A percentile compares a stretch with the other conserved stretches of the same genome.
These are phyloP conservation scores for Rubus idaeus DNA, from an alignment of 306 rosid species.

Conservation along the genomic window DNA sequence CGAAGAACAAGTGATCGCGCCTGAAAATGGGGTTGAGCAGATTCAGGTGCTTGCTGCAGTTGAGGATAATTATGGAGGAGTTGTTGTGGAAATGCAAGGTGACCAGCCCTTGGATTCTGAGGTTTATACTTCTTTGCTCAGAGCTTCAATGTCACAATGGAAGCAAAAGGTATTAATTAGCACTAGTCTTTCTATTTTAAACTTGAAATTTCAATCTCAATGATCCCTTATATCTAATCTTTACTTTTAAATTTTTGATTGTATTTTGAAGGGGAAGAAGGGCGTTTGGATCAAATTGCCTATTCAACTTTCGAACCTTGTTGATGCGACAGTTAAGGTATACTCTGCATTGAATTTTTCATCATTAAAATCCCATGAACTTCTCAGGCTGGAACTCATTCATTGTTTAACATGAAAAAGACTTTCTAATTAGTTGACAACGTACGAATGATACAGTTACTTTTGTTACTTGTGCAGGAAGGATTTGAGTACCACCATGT, in stretches of 20 bases:
- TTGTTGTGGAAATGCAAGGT: slow-evolving; percentile 44
- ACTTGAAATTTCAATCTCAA: not conserved
- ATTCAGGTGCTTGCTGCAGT: slow-evolving; percentile 35
- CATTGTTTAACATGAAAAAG: not conserved
- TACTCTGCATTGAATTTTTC: not conserved
- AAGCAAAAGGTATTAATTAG: slow-evolving; percentile 41
- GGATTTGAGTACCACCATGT: slow-evolving; percentile 90
- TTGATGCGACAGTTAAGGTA: slow-evolving; percentile 62
- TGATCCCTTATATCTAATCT: not conserved
- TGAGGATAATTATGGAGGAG: slow-evolving; percentile 67
- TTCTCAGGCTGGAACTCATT: not conserved
- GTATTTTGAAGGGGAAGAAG: slow-evolving; percentile 59
- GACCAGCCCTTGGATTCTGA: slow-evolving; percentile 43
- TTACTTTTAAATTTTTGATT: not conserved
- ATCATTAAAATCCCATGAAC: too few species aligned
- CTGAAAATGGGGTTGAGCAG: slow-evolving; percentile 5
- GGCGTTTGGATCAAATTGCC: slow-evolving; percentile 85
- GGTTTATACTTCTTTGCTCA: slow-evolving; percentile 43
- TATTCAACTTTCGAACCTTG: slow-evolving; percentile 49
- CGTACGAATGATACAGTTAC: too few species aligned
- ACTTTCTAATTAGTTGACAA: too few species aligned
- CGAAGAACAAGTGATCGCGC: slow-evolving; percentile 22
- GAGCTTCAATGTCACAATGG: slow-evolving; percentile 66
- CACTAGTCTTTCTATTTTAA: not conserved
- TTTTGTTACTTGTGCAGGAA: slow-evolving; percentile 42